These are phyloP conservation scores for Penicillium nordicum DNA, from an alignment of 2,329 filamentous ascomycete species.

Conservation along the genomic window DNA sequence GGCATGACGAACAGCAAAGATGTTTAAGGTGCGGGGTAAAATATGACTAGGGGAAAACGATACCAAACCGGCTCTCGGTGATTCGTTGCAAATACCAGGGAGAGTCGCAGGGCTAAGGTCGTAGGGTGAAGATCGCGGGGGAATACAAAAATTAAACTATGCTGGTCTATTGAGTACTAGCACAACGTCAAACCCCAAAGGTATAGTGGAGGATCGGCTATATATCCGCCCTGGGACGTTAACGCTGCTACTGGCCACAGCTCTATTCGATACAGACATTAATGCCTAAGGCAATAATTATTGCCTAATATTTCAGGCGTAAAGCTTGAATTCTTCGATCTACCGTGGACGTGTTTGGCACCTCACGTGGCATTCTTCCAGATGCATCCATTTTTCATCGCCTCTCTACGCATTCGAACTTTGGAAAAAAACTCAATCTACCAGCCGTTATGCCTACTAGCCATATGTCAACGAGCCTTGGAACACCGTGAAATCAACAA, in stretches of 20 bases:
- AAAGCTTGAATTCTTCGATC: not conserved
- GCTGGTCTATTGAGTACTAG: not conserved
- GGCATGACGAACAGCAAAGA: not conserved
- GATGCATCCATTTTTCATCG: not conserved
- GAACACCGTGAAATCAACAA: not conserved
- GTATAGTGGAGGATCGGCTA: not conserved
- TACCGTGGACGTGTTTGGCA: not conserved
- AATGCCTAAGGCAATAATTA: not conserved
- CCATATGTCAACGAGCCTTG: not conserved
- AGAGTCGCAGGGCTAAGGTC: too few species aligned
- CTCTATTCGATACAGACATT: too few species aligned
- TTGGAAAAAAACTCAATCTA: too few species aligned
- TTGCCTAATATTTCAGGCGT: not conserved
- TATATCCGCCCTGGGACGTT: not conserved
- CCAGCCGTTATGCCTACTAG: too few species aligned
- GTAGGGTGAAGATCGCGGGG: not conserved
- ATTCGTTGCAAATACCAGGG: not conserved
- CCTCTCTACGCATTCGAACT: not conserved
- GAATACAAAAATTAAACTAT: not conserved
- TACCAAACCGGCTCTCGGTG: not conserved
- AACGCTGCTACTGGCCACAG: not conserved
- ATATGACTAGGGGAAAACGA: not conserved
- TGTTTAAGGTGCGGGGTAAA: not conserved
- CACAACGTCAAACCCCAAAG: not conserved
- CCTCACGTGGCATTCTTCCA: not conserved